These are phyloP conservation scores for Quambalaria eucalypti DNA, from an alignment of 1,284 basidiomycete genomes.

Conservation along the genomic window DNA sequence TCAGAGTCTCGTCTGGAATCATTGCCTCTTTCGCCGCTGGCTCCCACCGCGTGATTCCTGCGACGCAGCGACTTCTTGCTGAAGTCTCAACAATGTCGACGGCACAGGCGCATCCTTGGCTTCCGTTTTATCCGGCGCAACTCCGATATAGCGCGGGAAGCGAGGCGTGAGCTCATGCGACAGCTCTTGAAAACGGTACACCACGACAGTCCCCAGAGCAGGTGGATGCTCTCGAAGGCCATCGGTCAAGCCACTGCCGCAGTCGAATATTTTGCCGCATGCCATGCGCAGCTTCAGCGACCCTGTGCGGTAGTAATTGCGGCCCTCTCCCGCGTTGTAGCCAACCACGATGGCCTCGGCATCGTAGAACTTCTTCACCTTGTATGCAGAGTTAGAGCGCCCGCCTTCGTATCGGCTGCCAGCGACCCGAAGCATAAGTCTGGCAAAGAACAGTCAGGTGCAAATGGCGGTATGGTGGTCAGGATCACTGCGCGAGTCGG, in stretches of 20 bases:
- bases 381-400: not conserved
- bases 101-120: slow-evolving; percentile 28
- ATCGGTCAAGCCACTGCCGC: slow-evolving; percentile 39
- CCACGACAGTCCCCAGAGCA: slow-evolving; percentile 57
- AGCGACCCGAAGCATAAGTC: not conserved
- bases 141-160: slow-evolving; percentile 58
- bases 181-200: slow-evolving; percentile 61
- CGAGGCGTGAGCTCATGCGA: slow-evolving; percentile 53
- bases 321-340: slow-evolving; percentile 3
- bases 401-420: not conserved
- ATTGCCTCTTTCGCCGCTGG: too few species aligned
- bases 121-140: slow-evolving; percentile 43
- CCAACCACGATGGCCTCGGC: slow-evolving; percentile 9
- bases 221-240: slow-evolving; percentile 12
- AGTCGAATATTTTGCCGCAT: slow-evolving; percentile 51
- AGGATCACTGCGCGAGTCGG: not conserved
- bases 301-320: slow-evolving; percentile 47
- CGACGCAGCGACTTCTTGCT: not conserved
- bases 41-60: not conserved
- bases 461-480: too few species aligned
- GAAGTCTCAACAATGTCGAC: not conserved
- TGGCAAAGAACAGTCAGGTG: not conserved
- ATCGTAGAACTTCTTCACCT: slow-evolving; percentile 5
- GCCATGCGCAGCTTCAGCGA: slow-evolving; percentile 59
- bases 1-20: not conserved